Base-by-base conservation (phyloP, 164 flowering plant genomes). In the Tinospora cordifolia region DNA sequence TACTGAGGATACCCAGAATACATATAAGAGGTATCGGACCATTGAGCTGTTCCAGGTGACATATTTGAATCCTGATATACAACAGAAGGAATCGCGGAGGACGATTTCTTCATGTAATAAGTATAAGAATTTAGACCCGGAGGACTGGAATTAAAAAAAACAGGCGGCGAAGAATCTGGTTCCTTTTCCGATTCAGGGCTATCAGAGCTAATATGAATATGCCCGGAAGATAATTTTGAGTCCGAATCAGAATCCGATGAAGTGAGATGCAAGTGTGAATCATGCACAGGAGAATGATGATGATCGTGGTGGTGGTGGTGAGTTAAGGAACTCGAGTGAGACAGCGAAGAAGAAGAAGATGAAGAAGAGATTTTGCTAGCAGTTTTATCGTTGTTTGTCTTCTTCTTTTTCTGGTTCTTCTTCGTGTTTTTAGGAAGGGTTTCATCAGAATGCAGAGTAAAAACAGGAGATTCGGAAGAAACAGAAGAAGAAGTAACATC, bases 381-480 rank as follows among this genome's bases (percentile, higher is more conserved):
- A 1, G 10, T 51, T 1, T 66, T 77, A 36, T 26, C 66, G n/a
- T 57, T 79, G 63, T 58, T 30, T 30, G 4, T 4, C 2, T 30
- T 79, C 58, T 75, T 78, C 71, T 60, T 71, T 41, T 85, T 86
- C 14, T 47, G n/a, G 22, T 9, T 54, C n/a, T 54, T 17, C 83
- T 79, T 30, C 2, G 36, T 30, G 36, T 30, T 30, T 30, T 30
- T 30, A 1, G 36, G 36, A 1, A 30, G 36, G 36, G 36, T 30
- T 40, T 81, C 83, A 19, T 83, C 86, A 8, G 92, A 85, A 1
- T 93, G 92, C 69, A 90, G 70, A 4, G 87, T 86, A 21, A 91
- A 82, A 0, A 91, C 88, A 4, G 97, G 92, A 11, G 97, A 91
- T 25, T 72, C 78, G 24, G 80, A 75, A 25, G 82, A 72, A 17